phyloP scores from a whole-genome alignment of 805 yeast genomes.

The Wickerhamiella musiphila region DNA sequence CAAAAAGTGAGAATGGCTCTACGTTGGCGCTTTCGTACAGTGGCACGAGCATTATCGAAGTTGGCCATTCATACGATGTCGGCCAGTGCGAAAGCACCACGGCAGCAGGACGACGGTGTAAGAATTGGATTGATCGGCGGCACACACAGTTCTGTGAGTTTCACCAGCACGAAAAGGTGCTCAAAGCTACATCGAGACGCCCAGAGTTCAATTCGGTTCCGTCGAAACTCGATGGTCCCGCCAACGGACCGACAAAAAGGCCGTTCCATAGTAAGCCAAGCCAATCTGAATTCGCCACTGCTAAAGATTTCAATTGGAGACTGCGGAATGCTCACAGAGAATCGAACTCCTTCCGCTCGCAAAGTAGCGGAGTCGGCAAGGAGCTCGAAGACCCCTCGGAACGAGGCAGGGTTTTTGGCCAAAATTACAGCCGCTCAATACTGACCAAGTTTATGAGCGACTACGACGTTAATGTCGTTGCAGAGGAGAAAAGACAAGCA shows the following conservation, averaged over 20 bases:
- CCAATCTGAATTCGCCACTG: too few species aligned
- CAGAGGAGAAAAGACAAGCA: slow-evolving; percentile 19
- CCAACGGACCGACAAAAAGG: too few species aligned
- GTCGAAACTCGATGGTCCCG: slow-evolving; percentile 40
- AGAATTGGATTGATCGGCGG: slow-evolving; percentile 38
- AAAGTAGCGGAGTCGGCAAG: too few species aligned
- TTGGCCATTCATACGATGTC: slow-evolving; percentile 53
- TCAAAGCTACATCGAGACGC: slow-evolving; percentile 39
- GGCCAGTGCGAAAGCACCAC: slow-evolving; percentile 43
- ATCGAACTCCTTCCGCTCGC: slow-evolving; percentile 13
- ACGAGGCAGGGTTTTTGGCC: too few species aligned
- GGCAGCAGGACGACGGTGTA: slow-evolving; percentile 35
- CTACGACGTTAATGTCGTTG: slow-evolving; percentile 24
- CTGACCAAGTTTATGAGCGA: slow-evolving; percentile 26
- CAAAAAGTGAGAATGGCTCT: slow-evolving; percentile 9
- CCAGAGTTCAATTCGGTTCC: slow-evolving; percentile 54
- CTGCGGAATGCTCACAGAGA: slow-evolving; percentile 17
- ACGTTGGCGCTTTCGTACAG: slow-evolving; percentile 41
- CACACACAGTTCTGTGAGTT: slow-evolving; percentile 46
- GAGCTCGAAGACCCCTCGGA: too few species aligned
- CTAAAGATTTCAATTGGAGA: slow-evolving; percentile 17
- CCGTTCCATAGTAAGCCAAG: too few species aligned
- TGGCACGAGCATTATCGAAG: slow-evolving; percentile 41
- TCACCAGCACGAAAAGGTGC: slow-evolving; percentile 45
- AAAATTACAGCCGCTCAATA: too few species aligned